Evolutionary conservation across 2,329 filamentous ascomycete genomes (phyloP).

Genomic region (Rhynchosporium agropyri): DNA sequence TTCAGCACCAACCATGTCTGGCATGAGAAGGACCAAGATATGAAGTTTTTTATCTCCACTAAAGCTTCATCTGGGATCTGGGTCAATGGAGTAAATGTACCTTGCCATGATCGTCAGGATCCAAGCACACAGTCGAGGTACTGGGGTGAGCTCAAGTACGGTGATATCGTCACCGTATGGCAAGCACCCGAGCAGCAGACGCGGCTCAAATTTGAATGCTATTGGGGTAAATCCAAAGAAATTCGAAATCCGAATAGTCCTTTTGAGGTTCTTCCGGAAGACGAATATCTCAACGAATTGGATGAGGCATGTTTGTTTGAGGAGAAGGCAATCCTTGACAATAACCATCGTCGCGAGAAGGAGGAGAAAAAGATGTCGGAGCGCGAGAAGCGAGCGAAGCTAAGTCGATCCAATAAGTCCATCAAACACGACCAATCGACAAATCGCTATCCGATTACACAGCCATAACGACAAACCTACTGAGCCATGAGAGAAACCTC

Average conservation of each 20-base stretch:
- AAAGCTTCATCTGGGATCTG: constrained; percentile 75
- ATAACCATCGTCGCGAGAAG: constrained; percentile 24
- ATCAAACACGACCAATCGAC: constrained; percentile 11
- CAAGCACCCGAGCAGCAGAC: constrained; percentile 43
- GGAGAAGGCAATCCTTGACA: constrained; percentile 30
- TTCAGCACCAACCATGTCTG: constrained; percentile 24
- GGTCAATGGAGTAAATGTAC: constrained; percentile 69
- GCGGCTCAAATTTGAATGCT: constrained; percentile 40
- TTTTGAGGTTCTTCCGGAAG: constrained; percentile 32
- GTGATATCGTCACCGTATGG: constrained; percentile 77
- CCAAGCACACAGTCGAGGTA: constrained; percentile 52
- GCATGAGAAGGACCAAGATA: constrained; percentile 41
- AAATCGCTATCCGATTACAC: background rate
- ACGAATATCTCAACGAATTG: constrained; percentile 31
- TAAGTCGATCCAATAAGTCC: background rate
- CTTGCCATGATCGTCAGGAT: constrained; percentile 57
- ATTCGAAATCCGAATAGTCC: constrained; percentile 26
- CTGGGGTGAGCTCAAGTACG: constrained; percentile 73
- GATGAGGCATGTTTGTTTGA: constrained; percentile 34
- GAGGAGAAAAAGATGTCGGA: constrained; percentile 22
- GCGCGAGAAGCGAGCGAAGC: background rate
- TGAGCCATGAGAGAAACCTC: background rate
- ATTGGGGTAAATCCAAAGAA: constrained; percentile 37
- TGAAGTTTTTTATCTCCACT: constrained; percentile 73
- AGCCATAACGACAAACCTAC: background rate